Percentiles rank a stretch among this genome's conserved stretches.
These are phyloP conservation scores for Talaromyces trachyspermus DNA, from an alignment of 495 filamentous ascomycete species.

Conservation along the genomic window DNA sequence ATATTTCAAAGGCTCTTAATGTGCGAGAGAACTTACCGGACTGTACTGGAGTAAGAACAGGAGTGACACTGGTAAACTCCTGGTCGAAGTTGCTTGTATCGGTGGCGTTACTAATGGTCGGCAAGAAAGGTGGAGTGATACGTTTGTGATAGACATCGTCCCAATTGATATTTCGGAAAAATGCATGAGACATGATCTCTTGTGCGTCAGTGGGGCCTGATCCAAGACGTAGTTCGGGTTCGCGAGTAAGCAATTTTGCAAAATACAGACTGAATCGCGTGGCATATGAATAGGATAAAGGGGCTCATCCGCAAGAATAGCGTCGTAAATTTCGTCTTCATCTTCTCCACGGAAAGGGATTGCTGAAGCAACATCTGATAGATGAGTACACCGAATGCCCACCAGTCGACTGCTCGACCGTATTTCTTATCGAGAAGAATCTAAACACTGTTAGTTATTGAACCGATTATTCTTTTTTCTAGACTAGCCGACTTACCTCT, in stretches of 20 bases:
- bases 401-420: constrained; percentile 98
- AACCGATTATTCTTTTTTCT: constrained; percentile 7
- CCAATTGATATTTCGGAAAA: constrained; percentile 98
- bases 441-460: constrained; percentile 37
- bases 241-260: constrained; percentile 93
- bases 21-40: constrained; percentile 60
- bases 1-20: neutral
- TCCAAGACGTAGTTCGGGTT: constrained; percentile 86
- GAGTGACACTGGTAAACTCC: constrained; percentile 98
- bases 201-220: constrained; percentile 96
- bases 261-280: constrained; percentile 91
- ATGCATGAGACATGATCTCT: constrained; percentile 98
- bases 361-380: constrained; percentile 99
- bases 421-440: constrained; percentile 99
- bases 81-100: constrained; percentile 99
- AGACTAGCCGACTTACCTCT: constrained; percentile 54
- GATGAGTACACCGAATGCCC: constrained; percentile 99
- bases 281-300: constrained; percentile 99
- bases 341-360: constrained; percentile 99
- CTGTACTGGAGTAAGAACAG: constrained; percentile 93
- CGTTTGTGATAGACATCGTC: constrained; percentile 96
- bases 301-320: constrained; percentile 95
- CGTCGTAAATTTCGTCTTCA: constrained; percentile 99
- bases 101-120: constrained; percentile 78
- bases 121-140: constrained; percentile 80